Base-by-base conservation (phyloP, 345 rosid species). In the Salix koriyanagi region DNA sequence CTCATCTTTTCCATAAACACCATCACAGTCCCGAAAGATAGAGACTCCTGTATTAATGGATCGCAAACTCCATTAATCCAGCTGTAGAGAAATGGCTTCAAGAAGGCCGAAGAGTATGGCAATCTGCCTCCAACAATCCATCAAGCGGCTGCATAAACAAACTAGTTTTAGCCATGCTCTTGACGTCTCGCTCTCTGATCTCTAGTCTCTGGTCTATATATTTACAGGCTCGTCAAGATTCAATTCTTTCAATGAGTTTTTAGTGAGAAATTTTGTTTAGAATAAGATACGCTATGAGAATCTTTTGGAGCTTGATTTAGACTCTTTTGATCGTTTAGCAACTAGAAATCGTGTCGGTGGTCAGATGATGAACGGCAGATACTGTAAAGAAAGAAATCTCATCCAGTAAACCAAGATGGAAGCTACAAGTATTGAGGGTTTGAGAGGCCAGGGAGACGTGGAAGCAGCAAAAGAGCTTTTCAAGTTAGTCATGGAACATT, bases 401-500 rank as follows among this genome's bases (percentile, higher is more conserved):
- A n/a, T 4, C 13, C 1, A 42, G 75, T 69, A 9, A 7, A 54
- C 67, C 50, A 19, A 50, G 50, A 30, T 37, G 71, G 74, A 46
- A 65, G 52, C 82, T 77, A 23, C 79, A 39, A 77, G 75, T 65
- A 54, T 82, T 18, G 71, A 75, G 32, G 72, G 67, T 65, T 52
- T 82, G 77, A 72, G 61, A 75, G 73, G 66, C 13, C 71, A 56
- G 73, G 76, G 76, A 54, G 72, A 67, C 13, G 70, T 19, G 28
- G 64, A 58, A 60, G 71, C 58, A 48, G 82, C 82, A 32, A 58
- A 67, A 70, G 73, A 72, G 14, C 75, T 82, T 23, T 69, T 62
- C 23, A 66, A 78, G 69, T 5, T 44, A 21, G 25, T 32, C 9
- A 44, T 18, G 18, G 64, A 72, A 58, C 50, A 10, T 68, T 68